Evolutionary conservation across 2,329 filamentous ascomycete species (phyloP), one percentile per base, ranked within the genome.

Genomic region (Chalaropsis ovoidea): DNA sequence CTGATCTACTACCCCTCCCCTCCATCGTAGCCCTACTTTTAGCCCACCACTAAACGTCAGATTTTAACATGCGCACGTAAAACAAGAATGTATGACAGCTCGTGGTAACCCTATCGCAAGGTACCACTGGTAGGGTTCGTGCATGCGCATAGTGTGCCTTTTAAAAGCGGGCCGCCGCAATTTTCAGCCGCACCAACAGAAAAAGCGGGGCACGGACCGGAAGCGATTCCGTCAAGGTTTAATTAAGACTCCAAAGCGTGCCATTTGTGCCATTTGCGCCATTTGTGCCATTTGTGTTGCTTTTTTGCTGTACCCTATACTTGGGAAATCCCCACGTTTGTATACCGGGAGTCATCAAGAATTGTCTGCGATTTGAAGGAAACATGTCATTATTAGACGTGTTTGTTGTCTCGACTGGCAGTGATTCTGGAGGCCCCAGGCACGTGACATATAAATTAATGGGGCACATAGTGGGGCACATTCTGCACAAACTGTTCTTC

Each of bases 181-280:
- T 24, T 19, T 52, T 52, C 22, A 52, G 47, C 47, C 47, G 47
- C 47, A 52, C 19, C 47, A 52, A 10, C 31, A 58, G 11, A 4
- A 58, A 58, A 58, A 39, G 11, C n/a, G 54, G 54, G 27, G 15
- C 54, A 10, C 5, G n/a, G n/a, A 22, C 31, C 54, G 54, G 54
- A 35, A 58, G 31, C 54, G 54, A 58, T 31, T 39, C 27, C 31
- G 31, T 58, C 54, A 58, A 58, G 15, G 31, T 58, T 58, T 58
- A 58, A 35, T 58, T 58, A 39, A 39, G 54, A 17, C 54, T 58
- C 27, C 17, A 35, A 58, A 58, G 10, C 39, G 54, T 39, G 54
- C 27, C 17, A 47, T 47, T n/a, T 31, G 24, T 31, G 31, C 3
- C 42, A n/a, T n/a, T n/a, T n/a, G n/a, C n/a, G n/a, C n/a, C n/a